These are phyloP conservation scores for Botrytis paeoniae DNA, from an alignment of 2,329 filamentous ascomycete species.

Conservation along the genomic window DNA sequence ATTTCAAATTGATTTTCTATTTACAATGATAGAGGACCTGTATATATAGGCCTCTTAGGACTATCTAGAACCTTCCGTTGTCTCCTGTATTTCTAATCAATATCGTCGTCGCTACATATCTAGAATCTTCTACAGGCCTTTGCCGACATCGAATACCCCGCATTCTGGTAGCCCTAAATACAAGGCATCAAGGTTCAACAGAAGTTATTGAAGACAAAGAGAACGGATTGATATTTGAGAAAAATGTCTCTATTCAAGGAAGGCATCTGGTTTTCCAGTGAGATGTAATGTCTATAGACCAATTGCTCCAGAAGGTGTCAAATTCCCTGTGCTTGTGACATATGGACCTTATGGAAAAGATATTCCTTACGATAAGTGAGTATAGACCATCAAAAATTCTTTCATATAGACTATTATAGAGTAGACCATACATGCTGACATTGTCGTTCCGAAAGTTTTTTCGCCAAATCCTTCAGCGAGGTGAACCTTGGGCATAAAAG, in stretches of 20 bases:
- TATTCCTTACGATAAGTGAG: conserved; percentile 57
- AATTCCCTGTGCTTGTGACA: conserved; percentile 61
- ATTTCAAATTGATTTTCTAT: too few species aligned
- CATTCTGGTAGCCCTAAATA: too few species aligned
- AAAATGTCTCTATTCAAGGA: conserved; percentile 45
- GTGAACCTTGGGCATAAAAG: conserved; percentile 44
- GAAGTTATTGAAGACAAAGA: conserved; percentile 26
- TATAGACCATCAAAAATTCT: not conserved
- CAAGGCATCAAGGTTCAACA: too few species aligned
- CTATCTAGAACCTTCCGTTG: too few species aligned
- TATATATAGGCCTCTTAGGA: too few species aligned
- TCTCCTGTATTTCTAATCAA: too few species aligned
- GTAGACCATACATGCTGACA: not conserved
- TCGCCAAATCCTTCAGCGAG: conserved; percentile 46
- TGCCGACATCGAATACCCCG: too few species aligned
- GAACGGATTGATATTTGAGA: conserved; percentile 19
- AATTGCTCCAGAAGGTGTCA: conserved; percentile 37
- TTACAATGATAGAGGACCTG: too few species aligned
- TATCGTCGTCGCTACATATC: too few species aligned
- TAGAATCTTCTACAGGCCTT: too few species aligned
- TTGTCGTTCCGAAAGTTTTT: conserved; percentile 35
- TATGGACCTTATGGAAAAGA: conserved; percentile 76
- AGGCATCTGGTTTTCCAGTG: conserved; percentile 42
- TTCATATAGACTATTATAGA: not conserved
- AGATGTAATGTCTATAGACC: conserved; percentile 52